Evolutionary conservation across 2,329 filamentous ascomycete species (phyloP).

Genomic region (Aspergillus neoniger): DNA sequence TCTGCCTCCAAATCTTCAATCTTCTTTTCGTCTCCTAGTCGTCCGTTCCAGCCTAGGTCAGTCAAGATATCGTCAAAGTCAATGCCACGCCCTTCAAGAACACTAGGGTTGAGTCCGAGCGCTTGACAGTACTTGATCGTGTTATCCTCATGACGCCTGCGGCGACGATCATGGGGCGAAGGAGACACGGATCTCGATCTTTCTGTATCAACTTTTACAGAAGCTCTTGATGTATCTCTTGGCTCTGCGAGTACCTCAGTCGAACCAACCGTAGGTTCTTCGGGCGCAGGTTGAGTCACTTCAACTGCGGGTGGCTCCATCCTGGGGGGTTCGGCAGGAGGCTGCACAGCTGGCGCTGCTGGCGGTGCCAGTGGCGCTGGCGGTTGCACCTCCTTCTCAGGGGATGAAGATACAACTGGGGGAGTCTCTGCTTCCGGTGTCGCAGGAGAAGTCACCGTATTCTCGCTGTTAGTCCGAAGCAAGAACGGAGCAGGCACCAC

Average conservation of each 20-base stretch:
- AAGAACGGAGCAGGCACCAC: conserved; percentile 76
- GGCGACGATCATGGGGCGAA: conserved; percentile 54
- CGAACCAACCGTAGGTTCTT: conserved; percentile 31
- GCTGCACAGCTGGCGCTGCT: neutral
- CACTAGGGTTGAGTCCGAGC: conserved; percentile 72
- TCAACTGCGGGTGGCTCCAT: conserved; percentile 40
- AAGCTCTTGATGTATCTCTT: conserved; percentile 26
- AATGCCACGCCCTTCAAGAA: conserved; percentile 74
- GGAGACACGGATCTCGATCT: conserved; percentile 39
- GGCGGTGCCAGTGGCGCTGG: neutral
- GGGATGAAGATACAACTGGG: conserved; percentile 14
- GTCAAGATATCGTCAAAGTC: conserved; percentile 82
- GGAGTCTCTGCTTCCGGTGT: conserved; percentile 33
- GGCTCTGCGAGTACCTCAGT: conserved; percentile 24
- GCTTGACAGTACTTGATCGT: conserved; percentile 76
- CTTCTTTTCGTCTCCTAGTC: conserved; percentile 71
- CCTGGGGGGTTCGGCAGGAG: conserved; percentile 12
- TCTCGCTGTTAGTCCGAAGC: conserved; percentile 46
- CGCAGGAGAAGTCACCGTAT: conserved; percentile 32
- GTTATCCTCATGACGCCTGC: conserved; percentile 68
- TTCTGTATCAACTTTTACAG: conserved; percentile 23
- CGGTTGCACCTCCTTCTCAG: conserved; percentile 17
- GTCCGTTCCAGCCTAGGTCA: conserved; percentile 86
- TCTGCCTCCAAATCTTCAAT: conserved; percentile 81
- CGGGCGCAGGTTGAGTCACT: conserved; percentile 38